A percentile compares a stretch with the other conserved stretches of the same genome.
Conservation (phyloP, 768 basidiomycete species). For the Podaxis sp. region DNA sequence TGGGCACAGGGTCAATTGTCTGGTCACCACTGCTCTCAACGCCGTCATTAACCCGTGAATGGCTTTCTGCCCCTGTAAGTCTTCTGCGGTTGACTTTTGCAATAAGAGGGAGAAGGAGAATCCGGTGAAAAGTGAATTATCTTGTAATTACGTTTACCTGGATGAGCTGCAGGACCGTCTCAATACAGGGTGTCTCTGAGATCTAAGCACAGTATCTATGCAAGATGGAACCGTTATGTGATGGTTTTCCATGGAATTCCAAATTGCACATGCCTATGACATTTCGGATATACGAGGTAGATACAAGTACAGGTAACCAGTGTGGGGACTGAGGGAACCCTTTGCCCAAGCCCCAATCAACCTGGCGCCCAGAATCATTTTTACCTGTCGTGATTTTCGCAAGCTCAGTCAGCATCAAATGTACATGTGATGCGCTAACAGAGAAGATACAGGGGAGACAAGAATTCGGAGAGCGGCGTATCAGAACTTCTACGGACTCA, state of each 20-base stretch:
- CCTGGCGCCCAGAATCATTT: background rate
- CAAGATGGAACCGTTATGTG: background rate
- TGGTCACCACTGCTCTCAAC: too few species aligned
- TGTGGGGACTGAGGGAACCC: constrained; percentile 6
- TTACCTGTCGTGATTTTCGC: constrained; percentile 10
- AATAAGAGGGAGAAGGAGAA: background rate
- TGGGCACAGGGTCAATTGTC: background rate
- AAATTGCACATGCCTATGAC: background rate
- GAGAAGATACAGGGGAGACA: constrained; percentile 3
- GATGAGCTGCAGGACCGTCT: background rate
- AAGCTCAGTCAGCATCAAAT: constrained; percentile 11
- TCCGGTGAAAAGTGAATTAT: background rate
- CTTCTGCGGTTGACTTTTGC: too few species aligned
- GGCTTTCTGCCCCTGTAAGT: too few species aligned
- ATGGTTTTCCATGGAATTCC: constrained; percentile 4
- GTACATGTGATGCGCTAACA: constrained; percentile 5
- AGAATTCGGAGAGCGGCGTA: constrained; percentile 11
- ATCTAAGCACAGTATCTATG: background rate
- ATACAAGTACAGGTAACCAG: background rate
- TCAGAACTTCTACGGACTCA: constrained; percentile 10
- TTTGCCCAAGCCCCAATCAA: constrained; percentile 12
- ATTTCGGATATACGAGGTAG: constrained; percentile 1
- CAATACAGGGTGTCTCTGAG: background rate
- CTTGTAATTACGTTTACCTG: background rate
- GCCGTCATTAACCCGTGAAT: too few species aligned